phyloP scores from a whole-genome alignment of 1,139 yeast genomes.

The Martiniozyma asiatica region DNA sequence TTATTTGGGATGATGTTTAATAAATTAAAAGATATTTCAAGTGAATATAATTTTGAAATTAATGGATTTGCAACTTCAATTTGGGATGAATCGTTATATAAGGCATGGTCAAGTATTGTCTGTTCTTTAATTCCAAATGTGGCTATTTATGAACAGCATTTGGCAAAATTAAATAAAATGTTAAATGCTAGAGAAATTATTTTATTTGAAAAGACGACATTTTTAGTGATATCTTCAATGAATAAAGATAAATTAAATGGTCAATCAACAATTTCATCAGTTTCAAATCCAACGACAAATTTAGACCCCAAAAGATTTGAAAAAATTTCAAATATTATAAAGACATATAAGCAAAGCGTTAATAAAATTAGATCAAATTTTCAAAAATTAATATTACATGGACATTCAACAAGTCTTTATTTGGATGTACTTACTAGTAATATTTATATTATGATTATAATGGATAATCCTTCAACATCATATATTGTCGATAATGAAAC shows the following conservation, averaged over 20 bases:
- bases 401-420: slow-evolving; percentile 57
- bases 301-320: slow-evolving; percentile 89
- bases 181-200: slow-evolving; percentile 86
- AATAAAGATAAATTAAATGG: slow-evolving; percentile 20
- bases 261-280: neutral
- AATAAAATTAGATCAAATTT: slow-evolving; percentile 80
- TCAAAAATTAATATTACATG: slow-evolving; percentile 64
- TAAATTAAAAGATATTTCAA: slow-evolving; percentile 64
- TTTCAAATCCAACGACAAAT: slow-evolving; percentile 11
- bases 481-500: slow-evolving; percentile 44
- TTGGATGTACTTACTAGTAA: slow-evolving; percentile 62
- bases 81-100: slow-evolving; percentile 94
- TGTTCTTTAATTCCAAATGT: slow-evolving; percentile 92
- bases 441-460: slow-evolving; percentile 65
- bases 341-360: slow-evolving; percentile 88
- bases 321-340: slow-evolving; percentile 85
- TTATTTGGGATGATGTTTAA: slow-evolving; percentile 76
- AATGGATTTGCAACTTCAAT: slow-evolving; percentile 94
- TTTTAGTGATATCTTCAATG: slow-evolving; percentile 76
- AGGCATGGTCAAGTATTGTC: slow-evolving; percentile 95
- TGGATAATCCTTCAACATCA: slow-evolving; percentile 20
- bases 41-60: slow-evolving; percentile 64
- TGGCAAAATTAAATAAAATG: slow-evolving; percentile 61
- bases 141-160: slow-evolving; percentile 63
- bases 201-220: slow-evolving; percentile 86